Evolutionary conservation across 2,329 filamentous ascomycete genomes (phyloP).

Genomic region (Fusarium tricinctum): DNA sequence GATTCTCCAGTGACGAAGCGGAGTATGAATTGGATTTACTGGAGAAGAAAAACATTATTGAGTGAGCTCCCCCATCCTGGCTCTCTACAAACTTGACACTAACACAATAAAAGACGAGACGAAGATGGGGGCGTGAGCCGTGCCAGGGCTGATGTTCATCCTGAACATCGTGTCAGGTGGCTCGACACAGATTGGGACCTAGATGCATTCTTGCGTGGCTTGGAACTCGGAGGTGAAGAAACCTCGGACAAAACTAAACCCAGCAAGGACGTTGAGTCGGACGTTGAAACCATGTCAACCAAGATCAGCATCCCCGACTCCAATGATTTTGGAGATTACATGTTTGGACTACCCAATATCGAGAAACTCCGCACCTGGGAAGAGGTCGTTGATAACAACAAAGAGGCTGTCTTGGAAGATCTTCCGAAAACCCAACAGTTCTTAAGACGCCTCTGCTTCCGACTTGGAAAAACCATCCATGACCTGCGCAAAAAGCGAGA

Average conservation of each 20-base stretch:
- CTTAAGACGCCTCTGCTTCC: conserved; percentile 54
- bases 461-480: conserved; percentile 56
- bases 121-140: not conserved
- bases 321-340: conserved; percentile 28
- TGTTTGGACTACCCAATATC: conserved; percentile 34
- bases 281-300: conserved; percentile 34
- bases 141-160: conserved; percentile 27
- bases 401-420: conserved; percentile 1
- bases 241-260: not conserved
- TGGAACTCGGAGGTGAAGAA: not conserved
- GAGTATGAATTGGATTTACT: conserved; percentile 18
- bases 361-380: conserved; percentile 25
- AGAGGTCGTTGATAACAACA: not conserved
- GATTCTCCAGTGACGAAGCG: conserved; percentile 45
- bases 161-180: conserved; percentile 45
- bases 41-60: conserved; percentile 18
- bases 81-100: not conserved
- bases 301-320: conserved; percentile 17
- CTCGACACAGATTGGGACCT: conserved; percentile 10
- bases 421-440: conserved; percentile 33
- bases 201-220: not conserved
- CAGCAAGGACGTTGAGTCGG: conserved; percentile 7
- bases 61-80: conserved; percentile 22
- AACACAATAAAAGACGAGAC: conserved; percentile 6
- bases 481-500: conserved; percentile 23